Percentiles rank a stretch among this genome's conserved stretches.
Evolutionary conservation across 768 basidiomycete genomes (phyloP).

Genomic region (Phlegmacium glaucopus): DNA sequence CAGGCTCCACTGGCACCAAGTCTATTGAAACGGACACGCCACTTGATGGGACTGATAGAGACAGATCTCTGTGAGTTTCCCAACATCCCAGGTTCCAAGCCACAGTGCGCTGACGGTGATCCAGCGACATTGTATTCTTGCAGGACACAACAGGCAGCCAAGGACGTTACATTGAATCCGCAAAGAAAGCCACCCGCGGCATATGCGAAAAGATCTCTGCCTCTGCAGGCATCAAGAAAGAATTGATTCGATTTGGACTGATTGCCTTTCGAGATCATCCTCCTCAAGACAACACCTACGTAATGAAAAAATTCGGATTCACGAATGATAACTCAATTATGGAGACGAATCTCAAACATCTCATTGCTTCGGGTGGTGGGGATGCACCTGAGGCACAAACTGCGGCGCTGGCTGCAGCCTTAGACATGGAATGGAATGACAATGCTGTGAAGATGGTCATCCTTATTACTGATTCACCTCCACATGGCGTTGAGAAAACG

Average conservation of each 20-base stretch:
- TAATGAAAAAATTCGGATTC: slow-evolving; percentile 49
- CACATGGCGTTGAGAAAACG: slow-evolving; percentile 54
- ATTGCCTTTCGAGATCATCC: slow-evolving; percentile 58
- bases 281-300: slow-evolving; percentile 49
- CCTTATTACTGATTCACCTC: slow-evolving; percentile 56
- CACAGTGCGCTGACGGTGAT: not conserved
- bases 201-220: slow-evolving; percentile 50
- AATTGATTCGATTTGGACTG: slow-evolving; percentile 43
- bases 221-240: slow-evolving; percentile 43
- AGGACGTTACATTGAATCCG: slow-evolving; percentile 36
- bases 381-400: slow-evolving; percentile 61
- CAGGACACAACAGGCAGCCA: slow-evolving; percentile 50
- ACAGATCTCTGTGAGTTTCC: too few relatives aligned
- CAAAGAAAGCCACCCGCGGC: slow-evolving; percentile 45
- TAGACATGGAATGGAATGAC: slow-evolving; percentile 47
- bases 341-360: slow-evolving; percentile 38
- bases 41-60: too few relatives aligned
- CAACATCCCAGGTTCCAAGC: too few relatives aligned
- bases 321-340: slow-evolving; percentile 43
- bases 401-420: slow-evolving; percentile 46
- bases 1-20: too few relatives aligned
- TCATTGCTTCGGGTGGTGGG: slow-evolving; percentile 41
- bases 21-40: too few relatives aligned
- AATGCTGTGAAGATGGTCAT: slow-evolving; percentile 51
- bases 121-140: slow-evolving; percentile 45